These are phyloP conservation scores for Bryoerythrophyllum caledonicum DNA, from an alignment of 225 moss, liverwort and hornwort species.

Conservation along the genomic window DNA sequence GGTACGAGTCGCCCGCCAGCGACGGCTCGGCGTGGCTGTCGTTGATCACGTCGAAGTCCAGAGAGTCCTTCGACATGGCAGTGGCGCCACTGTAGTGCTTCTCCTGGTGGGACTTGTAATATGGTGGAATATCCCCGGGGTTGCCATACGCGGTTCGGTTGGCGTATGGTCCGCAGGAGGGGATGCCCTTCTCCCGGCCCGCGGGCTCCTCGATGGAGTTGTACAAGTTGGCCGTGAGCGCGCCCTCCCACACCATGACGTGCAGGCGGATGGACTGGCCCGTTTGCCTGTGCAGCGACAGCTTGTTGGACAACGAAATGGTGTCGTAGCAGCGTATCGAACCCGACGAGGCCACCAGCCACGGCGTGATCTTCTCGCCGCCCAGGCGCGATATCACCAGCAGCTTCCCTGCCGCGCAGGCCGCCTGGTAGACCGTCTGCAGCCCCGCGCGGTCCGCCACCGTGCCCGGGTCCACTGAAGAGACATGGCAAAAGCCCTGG, in stretches of 20 bases:
- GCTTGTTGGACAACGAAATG: constrained; percentile 48
- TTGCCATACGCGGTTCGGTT: constrained; percentile 13
- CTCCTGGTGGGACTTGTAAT: constrained; percentile 20
- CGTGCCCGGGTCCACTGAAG: constrained; percentile 52
- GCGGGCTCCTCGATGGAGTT: constrained; percentile 25
- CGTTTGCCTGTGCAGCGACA: constrained; percentile 47
- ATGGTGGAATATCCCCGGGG: constrained; percentile 15
- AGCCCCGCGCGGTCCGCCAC: constrained; percentile 58
- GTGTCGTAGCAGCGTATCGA: constrained; percentile 53
- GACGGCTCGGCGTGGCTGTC: constrained; percentile 36
- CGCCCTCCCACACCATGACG: constrained; percentile 59
- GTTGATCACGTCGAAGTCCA: constrained; percentile 35
- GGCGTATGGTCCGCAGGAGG: constrained; percentile 21
- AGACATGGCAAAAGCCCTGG: constrained; percentile 60
- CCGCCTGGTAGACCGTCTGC: constrained; percentile 48
- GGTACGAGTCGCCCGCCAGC: constrained; percentile 26
- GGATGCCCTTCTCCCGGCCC: constrained; percentile 31
- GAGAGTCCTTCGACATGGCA: constrained; percentile 16
- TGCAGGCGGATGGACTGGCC: constrained; percentile 48
- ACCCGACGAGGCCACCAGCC: constrained; percentile 49
- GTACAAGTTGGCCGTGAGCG: constrained; percentile 42
- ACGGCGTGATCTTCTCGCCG: constrained; percentile 55
- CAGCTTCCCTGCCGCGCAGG: constrained; percentile 50
- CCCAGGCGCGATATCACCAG: constrained; percentile 53
- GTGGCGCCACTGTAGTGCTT: constrained; percentile 12